phyloP scores from a whole-genome alignment of 768 basidiomycete genomes.

The Podaxis sp. region DNA sequence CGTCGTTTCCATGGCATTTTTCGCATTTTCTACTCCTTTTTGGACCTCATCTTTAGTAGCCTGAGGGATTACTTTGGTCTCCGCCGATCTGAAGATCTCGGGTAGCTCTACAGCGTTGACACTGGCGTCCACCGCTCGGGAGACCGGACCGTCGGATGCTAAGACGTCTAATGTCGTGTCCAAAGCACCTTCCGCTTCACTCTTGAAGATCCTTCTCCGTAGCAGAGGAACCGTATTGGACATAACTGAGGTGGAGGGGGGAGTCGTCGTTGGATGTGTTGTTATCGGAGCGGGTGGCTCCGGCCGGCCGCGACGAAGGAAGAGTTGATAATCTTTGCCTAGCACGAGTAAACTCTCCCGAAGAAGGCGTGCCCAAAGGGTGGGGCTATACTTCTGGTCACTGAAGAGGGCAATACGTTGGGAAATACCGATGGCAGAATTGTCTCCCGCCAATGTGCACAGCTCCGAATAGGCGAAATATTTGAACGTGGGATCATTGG shows the following conservation, averaged over 20 bases:
- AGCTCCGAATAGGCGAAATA: conserved; percentile 73
- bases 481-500: conserved; percentile 49
- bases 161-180: conserved; percentile 39
- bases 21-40: conserved; percentile 23
- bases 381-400: conserved; percentile 66
- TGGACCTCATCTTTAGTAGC: conserved; percentile 22
- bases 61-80: conserved; percentile 19
- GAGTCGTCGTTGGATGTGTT: conserved; percentile 18
- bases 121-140: conserved; percentile 49
- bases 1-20: conserved; percentile 17
- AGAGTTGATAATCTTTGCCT: conserved; percentile 67
- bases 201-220: conserved; percentile 48
- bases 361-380: conserved; percentile 60
- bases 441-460: conserved; percentile 45
- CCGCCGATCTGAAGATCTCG: conserved; percentile 33
- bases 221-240: conserved; percentile 38
- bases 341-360: conserved; percentile 61
- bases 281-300: conserved; percentile 21
- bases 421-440: conserved; percentile 36
- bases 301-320: conserved; percentile 58
- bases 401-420: conserved; percentile 60
- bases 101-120: conserved; percentile 42
- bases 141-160: conserved; percentile 58
- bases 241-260: conserved; percentile 21
- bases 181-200: conserved; percentile 48